Evolutionary conservation across 169 alveolate genomes (phyloP).

Genomic region (Perkinsus chesapeaki): DNA sequence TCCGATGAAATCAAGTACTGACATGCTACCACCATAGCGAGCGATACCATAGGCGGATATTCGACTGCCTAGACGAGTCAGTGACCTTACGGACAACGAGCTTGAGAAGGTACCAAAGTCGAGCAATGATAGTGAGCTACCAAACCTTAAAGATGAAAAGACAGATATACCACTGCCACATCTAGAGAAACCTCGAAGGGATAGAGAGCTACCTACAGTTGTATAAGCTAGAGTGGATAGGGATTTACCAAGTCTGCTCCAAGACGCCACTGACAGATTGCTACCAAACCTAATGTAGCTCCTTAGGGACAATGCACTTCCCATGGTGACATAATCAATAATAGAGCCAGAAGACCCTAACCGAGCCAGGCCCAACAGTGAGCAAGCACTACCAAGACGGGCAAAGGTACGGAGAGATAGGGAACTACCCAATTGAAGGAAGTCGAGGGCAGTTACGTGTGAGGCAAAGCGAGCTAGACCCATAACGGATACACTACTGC

Average conservation of each 20-base stretch:
- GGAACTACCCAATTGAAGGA: conserved; percentile 1
- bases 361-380: not conserved
- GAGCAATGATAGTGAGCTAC: not conserved
- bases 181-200: conserved; percentile 4
- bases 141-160: conserved; percentile 7
- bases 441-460: not conserved
- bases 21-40: not conserved
- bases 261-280: not conserved
- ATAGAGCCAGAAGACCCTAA: not conserved
- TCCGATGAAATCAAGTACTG: not conserved
- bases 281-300: conserved; percentile 13
- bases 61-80: not conserved
- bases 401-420: not conserved
- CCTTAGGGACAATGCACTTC: not conserved
- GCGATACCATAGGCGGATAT: conserved; percentile 8
- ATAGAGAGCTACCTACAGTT: not conserved
- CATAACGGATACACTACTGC: not conserved
- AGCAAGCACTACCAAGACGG: not conserved
- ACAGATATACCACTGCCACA: not conserved
- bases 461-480: conserved; percentile 18
- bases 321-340: conserved; percentile 12
- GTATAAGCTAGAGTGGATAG: not conserved
- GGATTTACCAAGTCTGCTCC: not conserved
- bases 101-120: conserved; percentile 21
- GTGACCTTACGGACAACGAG: not conserved